Conservation (phyloP, 2,329 filamentous ascomycete species). For the Epichloe bromicola region DNA sequence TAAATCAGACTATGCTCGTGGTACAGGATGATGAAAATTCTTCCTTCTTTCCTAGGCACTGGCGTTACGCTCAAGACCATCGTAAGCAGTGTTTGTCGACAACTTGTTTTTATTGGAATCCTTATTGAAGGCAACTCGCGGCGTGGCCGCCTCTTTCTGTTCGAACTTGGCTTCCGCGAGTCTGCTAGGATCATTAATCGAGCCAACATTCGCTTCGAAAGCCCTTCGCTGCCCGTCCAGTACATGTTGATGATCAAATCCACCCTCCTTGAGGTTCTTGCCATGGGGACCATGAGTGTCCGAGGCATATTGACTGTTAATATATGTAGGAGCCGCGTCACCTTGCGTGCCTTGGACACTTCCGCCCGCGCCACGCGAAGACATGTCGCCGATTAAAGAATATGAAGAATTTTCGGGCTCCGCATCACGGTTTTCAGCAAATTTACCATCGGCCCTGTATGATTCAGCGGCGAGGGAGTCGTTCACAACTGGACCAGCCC, state of each 20-base stretch:
- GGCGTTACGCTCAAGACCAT: conserved; percentile 14
- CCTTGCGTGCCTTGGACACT: conserved; percentile 6
- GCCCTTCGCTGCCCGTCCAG: conserved; percentile 26
- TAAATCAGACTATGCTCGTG: background rate
- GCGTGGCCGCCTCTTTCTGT: conserved; percentile 11
- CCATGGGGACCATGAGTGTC: conserved; percentile 26
- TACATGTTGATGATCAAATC: conserved; percentile 19
- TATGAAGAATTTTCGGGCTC: conserved; percentile 11
- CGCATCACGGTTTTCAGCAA: conserved; percentile 44
- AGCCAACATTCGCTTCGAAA: conserved; percentile 30
- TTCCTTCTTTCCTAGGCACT: background rate
- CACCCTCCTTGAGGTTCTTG: conserved; percentile 28
- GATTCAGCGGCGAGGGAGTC: conserved; percentile 73
- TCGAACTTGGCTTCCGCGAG: conserved; percentile 31
- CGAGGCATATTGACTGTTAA: conserved; percentile 19
- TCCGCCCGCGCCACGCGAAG: conserved; percentile 17
- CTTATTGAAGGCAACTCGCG: conserved; percentile 14
- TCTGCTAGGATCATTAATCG: conserved; percentile 32
- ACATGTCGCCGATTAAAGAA: conserved; percentile 23
- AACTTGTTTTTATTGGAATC: conserved; percentile 12
- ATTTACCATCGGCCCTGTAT: conserved; percentile 42
- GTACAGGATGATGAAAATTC: background rate
- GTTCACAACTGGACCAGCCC: conserved; percentile 47
- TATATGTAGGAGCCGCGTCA: conserved; percentile 25
- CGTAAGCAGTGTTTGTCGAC: conserved; percentile 16